Percentiles rank a stretch among this genome's conserved stretches.
Conservation (phyloP, 164 flowering plant genomes). For the Tetrastigma voinierianum region DNA sequence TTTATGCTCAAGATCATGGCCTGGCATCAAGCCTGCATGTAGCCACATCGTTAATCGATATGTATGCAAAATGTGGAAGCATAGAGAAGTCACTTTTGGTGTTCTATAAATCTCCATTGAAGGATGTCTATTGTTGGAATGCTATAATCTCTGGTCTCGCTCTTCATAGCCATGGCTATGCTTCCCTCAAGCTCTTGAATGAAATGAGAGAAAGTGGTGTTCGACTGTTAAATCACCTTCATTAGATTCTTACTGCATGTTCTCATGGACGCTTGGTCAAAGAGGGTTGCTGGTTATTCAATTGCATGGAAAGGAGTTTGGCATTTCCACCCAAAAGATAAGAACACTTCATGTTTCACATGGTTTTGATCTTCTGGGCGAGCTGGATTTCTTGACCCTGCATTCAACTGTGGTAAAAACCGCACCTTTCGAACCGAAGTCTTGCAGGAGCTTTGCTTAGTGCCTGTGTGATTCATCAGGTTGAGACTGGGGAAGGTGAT, state of each 20-base stretch:
- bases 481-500: slow-evolving; percentile 28
- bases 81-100: slow-evolving; percentile 23
- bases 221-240: slow-evolving; percentile 42
- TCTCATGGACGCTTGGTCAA: slow-evolving; percentile 37
- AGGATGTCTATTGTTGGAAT: slow-evolving; percentile 43
- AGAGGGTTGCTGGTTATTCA: slow-evolving; percentile 31
- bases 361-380: slow-evolving; percentile 47
- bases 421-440: slow-evolving; percentile 43
- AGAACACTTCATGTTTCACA: no score
- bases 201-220: slow-evolving; percentile 16
- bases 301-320: slow-evolving; percentile 31
- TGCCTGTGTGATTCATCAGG: slow-evolving; percentile 36
- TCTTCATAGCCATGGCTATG: slow-evolving; percentile 35
- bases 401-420: slow-evolving; percentile 27
- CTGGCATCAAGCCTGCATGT: slow-evolving; percentile 22
- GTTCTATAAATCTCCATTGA: slow-evolving; percentile 28
- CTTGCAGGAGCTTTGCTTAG: slow-evolving; percentile 40
- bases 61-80: slow-evolving; percentile 49
- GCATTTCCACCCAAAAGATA: slow-evolving; percentile 39
- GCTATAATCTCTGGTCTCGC: slow-evolving; percentile 42
- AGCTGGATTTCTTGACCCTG: slow-evolving; percentile 29
- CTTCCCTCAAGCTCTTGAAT: slow-evolving; percentile 29
- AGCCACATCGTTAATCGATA: slow-evolving; percentile 28
- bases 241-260: slow-evolving; percentile 46
- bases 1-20: slow-evolving; percentile 11